phyloP scores from a whole-genome alignment of 768 basidiomycete genomes.

The Rhodosporidiobolus sp. region DNA sequence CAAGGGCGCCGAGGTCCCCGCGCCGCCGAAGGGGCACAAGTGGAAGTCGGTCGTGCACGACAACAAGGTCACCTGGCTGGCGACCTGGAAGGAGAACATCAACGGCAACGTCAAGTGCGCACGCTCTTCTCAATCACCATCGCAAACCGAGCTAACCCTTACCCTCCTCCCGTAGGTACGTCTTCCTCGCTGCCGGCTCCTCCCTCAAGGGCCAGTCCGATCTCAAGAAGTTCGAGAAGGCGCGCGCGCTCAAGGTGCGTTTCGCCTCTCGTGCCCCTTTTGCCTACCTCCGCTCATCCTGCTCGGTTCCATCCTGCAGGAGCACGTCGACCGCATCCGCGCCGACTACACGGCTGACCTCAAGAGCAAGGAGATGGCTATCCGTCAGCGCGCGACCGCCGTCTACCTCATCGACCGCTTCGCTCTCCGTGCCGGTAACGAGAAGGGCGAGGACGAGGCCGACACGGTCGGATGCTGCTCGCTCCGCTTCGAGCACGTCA shows the following conservation, averaged over 20 bases:
- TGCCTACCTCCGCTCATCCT: background rate
- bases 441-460: slow-evolving; percentile 98
- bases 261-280: background rate
- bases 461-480: slow-evolving; percentile 99
- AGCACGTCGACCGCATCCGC: slow-evolving; percentile 85
- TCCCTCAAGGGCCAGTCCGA: slow-evolving; percentile 98
- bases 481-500: slow-evolving; percentile 92
- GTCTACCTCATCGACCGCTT: slow-evolving; percentile 98
- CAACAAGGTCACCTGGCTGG: slow-evolving; percentile 97
- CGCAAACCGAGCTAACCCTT: too few species aligned
- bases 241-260: slow-evolving; percentile 84
- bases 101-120: slow-evolving; percentile 59
- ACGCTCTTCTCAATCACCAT: background rate
- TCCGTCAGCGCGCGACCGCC: slow-evolving; percentile 94
- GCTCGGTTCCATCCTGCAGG: slow-evolving; percentile 54
- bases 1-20: slow-evolving; percentile 65
- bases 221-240: slow-evolving; percentile 96
- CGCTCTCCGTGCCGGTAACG: slow-evolving; percentile 96
- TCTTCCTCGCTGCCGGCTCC: slow-evolving; percentile 95
- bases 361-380: slow-evolving; percentile 85
- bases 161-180: slow-evolving; percentile 76
- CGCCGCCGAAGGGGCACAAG: slow-evolving; percentile 84
- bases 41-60: slow-evolving; percentile 90
- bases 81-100: slow-evolving; percentile 98
- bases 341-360: slow-evolving; percentile 80